These are phyloP conservation scores for Exophiala spinifera DNA, from an alignment of 2,329 filamentous ascomycete genomes.

Conservation along the genomic window DNA sequence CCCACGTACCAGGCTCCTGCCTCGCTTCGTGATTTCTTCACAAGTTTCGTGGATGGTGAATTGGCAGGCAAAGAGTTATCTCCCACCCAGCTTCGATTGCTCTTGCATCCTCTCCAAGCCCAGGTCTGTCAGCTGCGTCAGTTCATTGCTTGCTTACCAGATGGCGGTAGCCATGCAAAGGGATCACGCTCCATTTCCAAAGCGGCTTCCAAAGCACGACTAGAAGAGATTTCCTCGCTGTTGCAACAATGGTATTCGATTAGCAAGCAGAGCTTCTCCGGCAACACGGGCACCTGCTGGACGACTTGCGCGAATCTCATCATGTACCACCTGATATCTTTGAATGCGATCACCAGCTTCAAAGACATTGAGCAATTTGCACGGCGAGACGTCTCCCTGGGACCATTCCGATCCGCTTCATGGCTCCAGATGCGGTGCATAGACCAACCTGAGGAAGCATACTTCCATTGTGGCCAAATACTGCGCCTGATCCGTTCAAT, in stretches of 20 bases:
- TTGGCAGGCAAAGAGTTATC: slow-evolving; percentile 48
- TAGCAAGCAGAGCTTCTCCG: slow-evolving; percentile 55
- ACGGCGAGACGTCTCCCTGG: slow-evolving; percentile 58
- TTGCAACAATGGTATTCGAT: slow-evolving; percentile 66
- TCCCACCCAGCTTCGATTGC: slow-evolving; percentile 60
- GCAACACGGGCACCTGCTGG: slow-evolving; percentile 53
- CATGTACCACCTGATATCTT: slow-evolving; percentile 67
- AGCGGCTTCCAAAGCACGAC: slow-evolving; percentile 56
- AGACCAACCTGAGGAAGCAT: slow-evolving; percentile 59
- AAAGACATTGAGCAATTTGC: slow-evolving; percentile 65
- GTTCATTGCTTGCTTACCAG: slow-evolving; percentile 63
- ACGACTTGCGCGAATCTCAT: slow-evolving; percentile 64
- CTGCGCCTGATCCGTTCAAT: slow-evolving; percentile 60
- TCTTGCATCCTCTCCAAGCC: slow-evolving; percentile 66
- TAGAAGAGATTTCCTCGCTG: slow-evolving; percentile 63
- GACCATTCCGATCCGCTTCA: slow-evolving; percentile 53
- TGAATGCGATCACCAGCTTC: slow-evolving; percentile 67
- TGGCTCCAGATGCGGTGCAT: slow-evolving; percentile 62
- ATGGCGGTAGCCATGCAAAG: slow-evolving; percentile 37
- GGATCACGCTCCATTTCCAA: slow-evolving; percentile 54
- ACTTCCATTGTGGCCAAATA: slow-evolving; percentile 67
- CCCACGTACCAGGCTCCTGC: slow-evolving; percentile 37
- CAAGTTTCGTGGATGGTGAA: slow-evolving; percentile 65
- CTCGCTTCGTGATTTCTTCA: slow-evolving; percentile 64
- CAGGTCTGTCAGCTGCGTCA: slow-evolving; percentile 64